Evolutionary conservation across 768 basidiomycete genomes (phyloP), one percentile per base, ranked within the genome.

Genomic region (Omphalotus guepiniiformis): DNA sequence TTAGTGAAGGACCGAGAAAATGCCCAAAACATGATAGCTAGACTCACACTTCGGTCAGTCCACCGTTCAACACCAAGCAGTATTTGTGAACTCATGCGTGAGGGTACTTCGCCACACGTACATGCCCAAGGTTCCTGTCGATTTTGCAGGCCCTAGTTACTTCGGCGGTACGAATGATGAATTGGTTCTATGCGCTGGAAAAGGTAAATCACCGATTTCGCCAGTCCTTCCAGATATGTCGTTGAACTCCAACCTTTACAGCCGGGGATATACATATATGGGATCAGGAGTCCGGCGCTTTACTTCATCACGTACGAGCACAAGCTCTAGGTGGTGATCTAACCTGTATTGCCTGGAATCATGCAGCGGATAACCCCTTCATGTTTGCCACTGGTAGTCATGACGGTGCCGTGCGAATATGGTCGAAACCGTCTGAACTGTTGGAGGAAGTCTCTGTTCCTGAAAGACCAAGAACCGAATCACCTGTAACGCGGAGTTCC

Each of bases 181-280:
- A 56, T 69, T 90, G 36, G 81, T 92, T 9, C 69, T 91, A 4
- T 86, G 88, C 56, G 83, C 84, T 32, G 81, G 83, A 5, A 89
- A 91, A 78, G 74, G 88, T 80, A 40, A 30, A 64, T 56, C 15
- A 19, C 2, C 16, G 9, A 2, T 16, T 42, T 46, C 15, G 26
- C 6, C 13, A 13, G 9, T 19, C n/a, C 30, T n/a, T n/a, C 30
- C 30, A 32, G 9, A 32, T n/a, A 32, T 32, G 30, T n/a, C 8
- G 8, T 8, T 32, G 30, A 8, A 32, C 30, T 32, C 8, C 35
- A 53, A 34, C n/a, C 16, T 36, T 37, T 19, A 28, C 50, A 89
- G 88, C 78, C 51, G 89, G 89, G 3, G 85, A 89, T 56, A 82
- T 92, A 12, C 83, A 88, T 58, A 86, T 91, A 11, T 92, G 89